A percentile compares a stretch with the other conserved stretches of the same genome.
phyloP scores from a whole-genome alignment of 2,329 filamentous ascomycete genomes.

The Aspergillus sp. region DNA sequence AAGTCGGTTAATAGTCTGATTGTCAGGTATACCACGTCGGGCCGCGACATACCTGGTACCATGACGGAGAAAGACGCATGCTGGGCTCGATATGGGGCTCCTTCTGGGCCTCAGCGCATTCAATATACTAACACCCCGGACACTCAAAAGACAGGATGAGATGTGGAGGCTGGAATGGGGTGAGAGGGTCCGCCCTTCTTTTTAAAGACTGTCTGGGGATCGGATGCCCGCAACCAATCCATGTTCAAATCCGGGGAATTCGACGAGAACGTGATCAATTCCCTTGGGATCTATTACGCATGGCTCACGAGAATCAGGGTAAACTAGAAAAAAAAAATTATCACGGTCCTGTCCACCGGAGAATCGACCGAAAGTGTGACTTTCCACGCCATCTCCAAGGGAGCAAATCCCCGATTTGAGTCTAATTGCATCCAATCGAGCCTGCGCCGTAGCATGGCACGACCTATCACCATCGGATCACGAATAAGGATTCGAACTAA shows the following conservation, averaged over 20 bases:
- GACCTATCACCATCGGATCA: constrained; percentile 3
- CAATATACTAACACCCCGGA: not conserved
- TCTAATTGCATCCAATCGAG: not conserved
- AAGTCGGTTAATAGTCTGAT: constrained; percentile 14
- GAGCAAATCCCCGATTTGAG: not conserved
- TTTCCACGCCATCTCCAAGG: constrained; percentile 2
- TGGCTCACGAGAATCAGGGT: not conserved
- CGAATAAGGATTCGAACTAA: constrained; percentile 6
- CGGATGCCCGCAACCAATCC: constrained; percentile 13
- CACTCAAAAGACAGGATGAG: constrained; percentile 9
- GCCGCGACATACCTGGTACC: constrained; percentile 51
- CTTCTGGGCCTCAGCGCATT: not conserved
- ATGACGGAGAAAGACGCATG: constrained; percentile 58
- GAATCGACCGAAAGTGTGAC: constrained; percentile 7
- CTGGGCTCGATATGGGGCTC: constrained; percentile 15
- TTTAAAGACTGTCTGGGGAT: constrained; percentile 26
- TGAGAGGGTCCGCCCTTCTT: constrained; percentile 16
- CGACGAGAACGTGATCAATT: not conserved
- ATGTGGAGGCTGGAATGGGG: constrained; percentile 16
- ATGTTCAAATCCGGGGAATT: constrained; percentile 5
- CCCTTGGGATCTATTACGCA: not conserved
- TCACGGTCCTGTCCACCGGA: constrained; percentile 4
- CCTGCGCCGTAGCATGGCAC: constrained; percentile 6
- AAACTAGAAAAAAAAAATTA: not conserved
- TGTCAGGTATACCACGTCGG: not conserved